phyloP scores from a whole-genome alignment of 164 flowering plant species.

The Brasenia schreberi region DNA sequence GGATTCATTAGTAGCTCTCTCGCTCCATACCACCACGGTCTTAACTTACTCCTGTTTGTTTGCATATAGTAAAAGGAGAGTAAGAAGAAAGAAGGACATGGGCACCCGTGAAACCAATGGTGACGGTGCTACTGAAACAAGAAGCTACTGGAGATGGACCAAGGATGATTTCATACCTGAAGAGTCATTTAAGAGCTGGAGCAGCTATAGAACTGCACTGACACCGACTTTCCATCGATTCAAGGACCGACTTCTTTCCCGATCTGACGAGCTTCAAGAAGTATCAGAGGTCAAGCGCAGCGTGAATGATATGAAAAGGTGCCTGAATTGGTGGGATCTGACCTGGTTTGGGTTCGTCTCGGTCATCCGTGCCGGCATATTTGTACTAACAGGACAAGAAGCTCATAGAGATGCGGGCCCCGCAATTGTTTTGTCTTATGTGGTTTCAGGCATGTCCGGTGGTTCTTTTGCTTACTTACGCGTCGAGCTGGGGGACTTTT shows the following conservation, averaged over 20 bases:
- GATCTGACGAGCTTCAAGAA: slow-evolving; percentile 51
- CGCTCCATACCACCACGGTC: not conserved
- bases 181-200: slow-evolving; percentile 36
- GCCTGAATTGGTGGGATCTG: slow-evolving; percentile 87
- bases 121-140: not conserved
- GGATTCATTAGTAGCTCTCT: not conserved
- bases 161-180: slow-evolving; percentile 78
- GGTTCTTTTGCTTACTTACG: slow-evolving; percentile 68
- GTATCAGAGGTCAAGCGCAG: slow-evolving; percentile 29
- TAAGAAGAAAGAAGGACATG: not conserved
- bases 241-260: slow-evolving; percentile 44
- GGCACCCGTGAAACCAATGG: slow-evolving; percentile 2
- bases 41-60: not conserved
- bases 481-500: slow-evolving; percentile 59
- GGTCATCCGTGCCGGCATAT: slow-evolving; percentile 83
- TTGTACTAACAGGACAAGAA: slow-evolving; percentile 60
- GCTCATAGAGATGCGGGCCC: slow-evolving; percentile 59
- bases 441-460: slow-evolving; percentile 55
- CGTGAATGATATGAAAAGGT: slow-evolving; percentile 38
- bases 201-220: slow-evolving; percentile 42
- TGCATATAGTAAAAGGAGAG: not conserved
- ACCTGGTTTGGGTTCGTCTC: slow-evolving; percentile 73
- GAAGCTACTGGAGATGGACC: slow-evolving; percentile 55
- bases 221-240: slow-evolving; percentile 41
- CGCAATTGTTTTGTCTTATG: slow-evolving; percentile 49